phyloP scores from a whole-genome alignment of 148 eudicot genomes.

The Drosera capensis region DNA sequence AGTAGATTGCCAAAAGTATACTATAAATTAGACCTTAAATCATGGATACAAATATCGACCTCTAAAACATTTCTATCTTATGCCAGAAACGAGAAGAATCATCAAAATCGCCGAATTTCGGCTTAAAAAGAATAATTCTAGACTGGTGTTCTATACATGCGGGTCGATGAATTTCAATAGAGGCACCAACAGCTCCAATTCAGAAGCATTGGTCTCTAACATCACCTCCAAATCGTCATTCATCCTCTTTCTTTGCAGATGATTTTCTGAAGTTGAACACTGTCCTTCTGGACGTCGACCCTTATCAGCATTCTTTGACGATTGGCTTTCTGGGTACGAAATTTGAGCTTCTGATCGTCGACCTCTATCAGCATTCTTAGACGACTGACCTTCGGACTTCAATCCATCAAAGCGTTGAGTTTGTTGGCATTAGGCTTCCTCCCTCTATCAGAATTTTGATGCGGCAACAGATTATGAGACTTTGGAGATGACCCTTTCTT shows the following conservation, averaged over 20 bases:
- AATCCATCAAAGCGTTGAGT: slow-evolving; percentile 28
- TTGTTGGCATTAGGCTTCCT: slow-evolving; percentile 12
- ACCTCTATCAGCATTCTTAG: slow-evolving; percentile 29
- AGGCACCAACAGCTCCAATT: slow-evolving; percentile 3
- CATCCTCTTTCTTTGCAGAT: slow-evolving; percentile 32
- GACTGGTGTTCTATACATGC: slow-evolving; percentile 26
- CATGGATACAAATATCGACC: too few relatives aligned
- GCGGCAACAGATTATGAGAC: not conserved
- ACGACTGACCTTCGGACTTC: slow-evolving; percentile 38
- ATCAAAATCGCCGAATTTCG: slow-evolving; percentile 7
- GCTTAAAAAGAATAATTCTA: slow-evolving; percentile 8
- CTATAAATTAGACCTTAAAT: too few relatives aligned
- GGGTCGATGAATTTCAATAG: too few relatives aligned
- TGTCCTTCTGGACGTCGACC: slow-evolving; percentile 24
- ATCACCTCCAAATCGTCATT: not conserved
- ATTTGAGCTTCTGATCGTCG: too few relatives aligned
- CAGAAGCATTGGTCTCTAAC: not conserved
- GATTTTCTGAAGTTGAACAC: slow-evolving; percentile 12
- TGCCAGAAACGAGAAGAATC: not conserved
- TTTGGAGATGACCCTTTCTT: slow-evolving; percentile 13
- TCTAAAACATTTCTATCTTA: not conserved
- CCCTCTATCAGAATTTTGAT: slow-evolving; percentile 16
- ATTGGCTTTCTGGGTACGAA: slow-evolving; percentile 40
- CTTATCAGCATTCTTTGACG: slow-evolving; percentile 22
- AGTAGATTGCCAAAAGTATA: too few relatives aligned